These are phyloP conservation scores for Monilinia laxa DNA, from an alignment of 2,329 filamentous ascomycete species.

Conservation along the genomic window DNA sequence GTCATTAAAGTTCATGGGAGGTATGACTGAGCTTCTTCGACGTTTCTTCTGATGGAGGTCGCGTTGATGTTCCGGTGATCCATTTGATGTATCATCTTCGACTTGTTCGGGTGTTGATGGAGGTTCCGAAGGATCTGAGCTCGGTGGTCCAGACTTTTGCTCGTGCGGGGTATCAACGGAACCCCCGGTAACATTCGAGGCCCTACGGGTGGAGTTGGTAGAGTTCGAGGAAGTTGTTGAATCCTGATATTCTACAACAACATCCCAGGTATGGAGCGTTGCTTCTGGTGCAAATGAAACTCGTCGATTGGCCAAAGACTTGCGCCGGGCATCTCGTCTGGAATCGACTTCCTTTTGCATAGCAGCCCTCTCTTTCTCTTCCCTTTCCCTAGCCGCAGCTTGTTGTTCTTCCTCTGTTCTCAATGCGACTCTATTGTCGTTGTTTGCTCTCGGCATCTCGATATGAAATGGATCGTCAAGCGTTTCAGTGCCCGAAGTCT, in stretches of 20 bases:
- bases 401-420: constrained; percentile 71
- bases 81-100: constrained; percentile 57
- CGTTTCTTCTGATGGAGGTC: constrained; percentile 61
- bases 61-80: constrained; percentile 64
- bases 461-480: constrained; percentile 49
- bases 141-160: constrained; percentile 38
- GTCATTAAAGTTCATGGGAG: constrained; percentile 63
- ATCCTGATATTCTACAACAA: constrained; percentile 81
- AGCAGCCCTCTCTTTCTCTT: constrained; percentile 62
- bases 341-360: constrained; percentile 63
- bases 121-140: constrained; percentile 53
- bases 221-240: constrained; percentile 74
- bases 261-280: constrained; percentile 95
- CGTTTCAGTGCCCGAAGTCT: constrained; percentile 43
- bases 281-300: constrained; percentile 98
- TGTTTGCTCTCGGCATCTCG: constrained; percentile 42
- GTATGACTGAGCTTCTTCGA: constrained; percentile 65
- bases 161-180: constrained; percentile 32
- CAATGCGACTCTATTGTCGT: constrained; percentile 57
- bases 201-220: constrained; percentile 71
- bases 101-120: constrained; percentile 62
- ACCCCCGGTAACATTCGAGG: constrained; percentile 53
- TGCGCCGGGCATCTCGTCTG: constrained; percentile 82
- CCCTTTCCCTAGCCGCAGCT: constrained; percentile 65
- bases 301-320: constrained; percentile 87